Evolutionary conservation across 2,329 filamentous ascomycete species (phyloP), one percentile per base, ranked within the genome.

Genomic region (Aspergillus sp.): DNA sequence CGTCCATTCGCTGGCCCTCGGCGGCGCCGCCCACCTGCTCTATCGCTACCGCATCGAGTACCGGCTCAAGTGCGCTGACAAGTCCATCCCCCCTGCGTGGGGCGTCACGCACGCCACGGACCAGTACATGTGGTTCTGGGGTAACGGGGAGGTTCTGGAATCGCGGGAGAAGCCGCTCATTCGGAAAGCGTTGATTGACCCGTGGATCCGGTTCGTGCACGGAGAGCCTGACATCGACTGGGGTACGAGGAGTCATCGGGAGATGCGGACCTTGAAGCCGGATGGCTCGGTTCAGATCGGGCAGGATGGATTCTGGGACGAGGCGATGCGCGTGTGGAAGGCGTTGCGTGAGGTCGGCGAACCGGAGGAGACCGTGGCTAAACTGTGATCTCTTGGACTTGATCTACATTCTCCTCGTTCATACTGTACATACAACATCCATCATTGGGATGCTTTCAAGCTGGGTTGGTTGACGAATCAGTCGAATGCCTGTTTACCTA

Each of bases 61-160:
- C 76, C 77, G 83, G 4, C 78, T 81, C 6, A 69, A 77, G 49
- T 83, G 80, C 59, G 77, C 79, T 3, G 79, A 81, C 50, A 62
- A 65, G 6, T 63, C 64, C 3, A 65, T 79, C 10, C 82, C 82
- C 1, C 70, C 68, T 1, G 73, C 77, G 46, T 85, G 81, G 78
- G 82, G 81, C 2, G 82, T 82, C 2, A 85, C 83, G 16, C 84
- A 86, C 66, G 77, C 77, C 0, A 81, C 81, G 0, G 84, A 86
- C 61, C 75, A 81, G 66, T 71, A 76, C 6, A 78, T 85, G 31
- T 86, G 84, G 84, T 83, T 85, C 58, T 85, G 79, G 78, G 84
- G 84, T 0, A 78, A 81, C 62, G 80, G 79, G 1, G 72, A 71
- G 4, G 59, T 65, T 0, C 58, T 85, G 54, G 75, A 69, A 6